Conservation (phyloP, 2,329 filamentous ascomycete species). For the Sporothrix protearum region DNA sequence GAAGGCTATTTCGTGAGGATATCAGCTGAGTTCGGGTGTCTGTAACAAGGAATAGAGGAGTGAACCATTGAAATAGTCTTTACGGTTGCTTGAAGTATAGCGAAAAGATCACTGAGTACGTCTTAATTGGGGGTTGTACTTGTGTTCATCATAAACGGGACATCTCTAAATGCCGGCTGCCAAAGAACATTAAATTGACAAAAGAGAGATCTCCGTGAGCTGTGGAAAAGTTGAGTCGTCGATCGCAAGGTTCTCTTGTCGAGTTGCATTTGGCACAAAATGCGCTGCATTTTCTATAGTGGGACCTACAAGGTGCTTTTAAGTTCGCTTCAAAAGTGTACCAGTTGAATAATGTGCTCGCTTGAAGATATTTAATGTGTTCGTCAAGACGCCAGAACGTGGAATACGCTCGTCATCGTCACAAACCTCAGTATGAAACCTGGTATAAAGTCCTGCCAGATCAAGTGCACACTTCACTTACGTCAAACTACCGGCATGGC, state of each 20-base stretch:
- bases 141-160: constrained; percentile 7
- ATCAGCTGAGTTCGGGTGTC: too few relatives aligned
- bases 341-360: too few relatives aligned
- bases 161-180: background rate
- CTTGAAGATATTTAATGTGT: too few relatives aligned
- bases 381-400: too few relatives aligned
- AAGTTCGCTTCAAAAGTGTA: too few relatives aligned
- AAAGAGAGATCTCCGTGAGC: too few relatives aligned
- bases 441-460: background rate
- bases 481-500: background rate
- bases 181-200: background rate
- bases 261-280: background rate
- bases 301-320: background rate
- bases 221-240: background rate
- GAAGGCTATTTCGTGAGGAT: too few relatives aligned
- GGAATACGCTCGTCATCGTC: background rate
- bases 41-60: too few relatives aligned
- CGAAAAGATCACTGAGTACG: background rate
- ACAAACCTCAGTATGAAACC: too few relatives aligned
- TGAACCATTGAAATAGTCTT: background rate
- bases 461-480: background rate
- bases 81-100: background rate
- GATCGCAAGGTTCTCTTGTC: background rate
- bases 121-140: background rate
- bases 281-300: background rate